phyloP scores from a whole-genome alignment of 1,139 yeast genomes.

The Entelexis sorbosivorans region DNA sequence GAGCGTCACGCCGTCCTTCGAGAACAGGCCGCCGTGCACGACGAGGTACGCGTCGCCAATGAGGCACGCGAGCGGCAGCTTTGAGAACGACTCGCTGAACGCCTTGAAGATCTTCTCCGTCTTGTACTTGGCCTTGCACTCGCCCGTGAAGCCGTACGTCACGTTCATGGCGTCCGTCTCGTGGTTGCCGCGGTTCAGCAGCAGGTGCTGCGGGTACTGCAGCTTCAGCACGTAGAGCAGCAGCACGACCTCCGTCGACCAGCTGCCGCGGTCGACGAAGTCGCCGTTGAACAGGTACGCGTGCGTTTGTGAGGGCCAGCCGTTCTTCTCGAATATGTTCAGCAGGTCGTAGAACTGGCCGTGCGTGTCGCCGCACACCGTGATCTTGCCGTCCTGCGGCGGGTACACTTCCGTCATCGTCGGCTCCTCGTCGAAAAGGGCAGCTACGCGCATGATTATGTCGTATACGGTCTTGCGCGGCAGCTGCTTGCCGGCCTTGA shows the following conservation, averaged over 20 bases:
- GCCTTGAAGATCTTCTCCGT: slow-evolving; percentile 71
- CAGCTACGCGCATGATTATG: slow-evolving; percentile 61
- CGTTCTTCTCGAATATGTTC: slow-evolving; percentile 64
- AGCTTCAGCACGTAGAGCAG: slow-evolving; percentile 69
- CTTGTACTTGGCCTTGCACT: slow-evolving; percentile 73
- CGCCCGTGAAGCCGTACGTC: slow-evolving; percentile 93
- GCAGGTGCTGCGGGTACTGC: slow-evolving; percentile 60
- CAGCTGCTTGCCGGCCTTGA: slow-evolving; percentile 60
- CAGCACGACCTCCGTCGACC: slow-evolving; percentile 95
- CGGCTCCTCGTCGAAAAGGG: slow-evolving; percentile 53
- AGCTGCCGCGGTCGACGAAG: slow-evolving; percentile 94
- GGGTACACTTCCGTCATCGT: slow-evolving; percentile 56
- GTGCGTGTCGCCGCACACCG: slow-evolving; percentile 96
- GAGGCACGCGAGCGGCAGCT: slow-evolving; percentile 76
- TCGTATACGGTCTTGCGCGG: slow-evolving; percentile 80
- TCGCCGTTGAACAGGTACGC: slow-evolving; percentile 88
- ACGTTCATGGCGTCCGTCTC: slow-evolving; percentile 96
- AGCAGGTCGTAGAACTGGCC: slow-evolving; percentile 90
- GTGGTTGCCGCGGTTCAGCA: slow-evolving; percentile 87
- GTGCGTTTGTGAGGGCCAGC: slow-evolving; percentile 55
- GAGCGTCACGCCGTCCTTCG: slow-evolving; percentile 59
- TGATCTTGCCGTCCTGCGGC: slow-evolving; percentile 35
- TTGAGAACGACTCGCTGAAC: slow-evolving; percentile 77
- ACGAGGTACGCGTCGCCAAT: slow-evolving; percentile 68
- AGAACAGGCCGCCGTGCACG: slow-evolving; percentile 93